Conservation (phyloP, 1,284 basidiomycete species). For the Xanthoconium separans region DNA sequence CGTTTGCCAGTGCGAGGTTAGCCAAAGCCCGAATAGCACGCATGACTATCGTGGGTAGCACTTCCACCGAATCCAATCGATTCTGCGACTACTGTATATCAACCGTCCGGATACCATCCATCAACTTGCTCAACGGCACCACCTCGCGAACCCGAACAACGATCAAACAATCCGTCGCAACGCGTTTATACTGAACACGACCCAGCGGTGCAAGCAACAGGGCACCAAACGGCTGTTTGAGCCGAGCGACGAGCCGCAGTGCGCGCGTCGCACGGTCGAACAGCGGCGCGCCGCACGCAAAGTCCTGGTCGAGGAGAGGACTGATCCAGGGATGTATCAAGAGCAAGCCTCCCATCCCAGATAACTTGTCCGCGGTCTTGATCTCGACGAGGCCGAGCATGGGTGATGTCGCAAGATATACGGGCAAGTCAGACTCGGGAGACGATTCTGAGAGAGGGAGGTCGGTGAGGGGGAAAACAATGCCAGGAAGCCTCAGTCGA, state of each 20-base stretch:
- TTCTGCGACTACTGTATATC: conserved; percentile 1
- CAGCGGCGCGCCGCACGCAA: neutral
- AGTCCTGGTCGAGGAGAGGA: conserved; percentile 3
- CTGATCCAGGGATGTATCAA: neutral
- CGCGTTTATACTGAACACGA: neutral
- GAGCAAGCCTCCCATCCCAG: neutral
- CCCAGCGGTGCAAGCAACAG: conserved; percentile 1
- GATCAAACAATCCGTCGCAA: neutral
- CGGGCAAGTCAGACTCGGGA: neutral
- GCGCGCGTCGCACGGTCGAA: neutral
- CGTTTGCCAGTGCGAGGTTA: too few relatives aligned
- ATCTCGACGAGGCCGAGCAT: conserved; percentile 4
- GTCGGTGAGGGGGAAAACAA: conserved; percentile 2
- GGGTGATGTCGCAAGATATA: conserved; percentile 1
- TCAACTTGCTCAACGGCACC: neutral
- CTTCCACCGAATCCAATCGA: too few relatives aligned
- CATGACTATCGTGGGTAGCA: too few relatives aligned
- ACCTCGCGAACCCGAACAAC: neutral
- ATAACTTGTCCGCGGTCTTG: neutral
- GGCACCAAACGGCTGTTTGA: neutral
- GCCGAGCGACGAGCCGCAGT: too few relatives aligned
- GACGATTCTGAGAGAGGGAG: neutral
- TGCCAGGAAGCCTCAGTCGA: conserved; percentile 7
- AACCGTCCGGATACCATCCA: neutral
- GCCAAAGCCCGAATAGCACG: too few relatives aligned